Base-by-base conservation (phyloP, 1,284 basidiomycete genomes). In the Tylopilus orsonianus region DNA sequence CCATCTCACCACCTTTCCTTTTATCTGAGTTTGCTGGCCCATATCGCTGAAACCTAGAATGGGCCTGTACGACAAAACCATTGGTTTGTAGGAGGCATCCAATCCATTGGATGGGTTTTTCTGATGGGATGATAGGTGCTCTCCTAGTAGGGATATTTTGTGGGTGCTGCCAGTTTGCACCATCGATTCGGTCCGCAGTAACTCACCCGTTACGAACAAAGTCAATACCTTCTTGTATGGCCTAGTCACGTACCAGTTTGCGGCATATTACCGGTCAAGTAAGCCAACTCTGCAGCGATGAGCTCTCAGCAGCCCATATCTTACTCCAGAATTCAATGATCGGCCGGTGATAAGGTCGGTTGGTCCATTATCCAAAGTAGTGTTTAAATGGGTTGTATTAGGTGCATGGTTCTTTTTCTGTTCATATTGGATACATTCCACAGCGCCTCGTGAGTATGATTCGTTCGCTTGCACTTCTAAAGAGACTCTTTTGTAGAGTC, bases 171-270 rank as follows among this genome's bases (percentile, higher is more conserved):
- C n/a, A n/a, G n/a, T n/a, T n/a, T n/a, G n/a, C n/a, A n/a, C n/a
- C n/a, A n/a, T n/a, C n/a, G n/a, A n/a, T n/a, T n/a, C n/a, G n/a
- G n/a, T n/a, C n/a, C n/a, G n/a, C n/a, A n/a, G n/a, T n/a, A n/a
- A n/a, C n/a, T n/a, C n/a, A n/a, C n/a, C 8, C 26, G 19, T 41
- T 23, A 26, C 26, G 12, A 22, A 12, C 22, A 24, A 41, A 77
- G 75, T 78, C 54, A 79, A 79, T 50, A 79, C 77, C 4, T 79
- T 71, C 51, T 63, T 79, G 8, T 79, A 75, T 58, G 77, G 77
- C 2, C 63, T 79, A 24, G 77, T 76, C 52, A 69, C 68, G 2
- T 76, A 72, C 55, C 77, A 79, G 52, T 79, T 78, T 48, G 66
- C 70, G 14, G 59, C 62, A 1, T 79, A 79, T 52, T 63, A 69